These are phyloP conservation scores for Schoenoplectus triqueter DNA, from an alignment of 202 grass and related monocot species.

Conservation along the genomic window DNA sequence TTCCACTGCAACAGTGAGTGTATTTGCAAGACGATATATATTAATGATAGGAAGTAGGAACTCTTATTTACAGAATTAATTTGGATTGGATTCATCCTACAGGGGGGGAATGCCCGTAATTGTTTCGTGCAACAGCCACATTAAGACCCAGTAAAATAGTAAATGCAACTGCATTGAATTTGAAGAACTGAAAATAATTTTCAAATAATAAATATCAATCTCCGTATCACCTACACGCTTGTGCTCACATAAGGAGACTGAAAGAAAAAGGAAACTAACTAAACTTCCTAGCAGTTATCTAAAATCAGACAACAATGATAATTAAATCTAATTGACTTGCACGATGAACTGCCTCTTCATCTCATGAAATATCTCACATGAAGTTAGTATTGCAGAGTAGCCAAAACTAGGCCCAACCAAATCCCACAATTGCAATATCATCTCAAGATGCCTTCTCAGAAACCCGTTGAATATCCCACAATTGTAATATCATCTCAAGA, in stretches of 20 bases:
- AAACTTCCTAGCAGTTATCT: not conserved
- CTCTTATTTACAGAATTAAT: not conserved
- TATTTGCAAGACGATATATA: too few relatives aligned
- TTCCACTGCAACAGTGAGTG: too few relatives aligned
- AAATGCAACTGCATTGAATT: not conserved
- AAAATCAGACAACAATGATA: not conserved
- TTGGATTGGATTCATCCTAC: not conserved
- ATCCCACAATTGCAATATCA: not conserved
- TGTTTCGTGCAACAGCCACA: not conserved
- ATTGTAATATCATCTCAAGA: slow-evolving; percentile 25
- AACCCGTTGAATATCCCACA: not conserved
- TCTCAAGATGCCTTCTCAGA: slow-evolving; percentile 61
- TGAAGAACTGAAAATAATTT: not conserved
- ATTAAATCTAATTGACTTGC: not conserved
- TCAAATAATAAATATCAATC: slow-evolving; percentile 17
- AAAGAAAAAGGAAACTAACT: not conserved
- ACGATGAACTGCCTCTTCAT: not conserved
- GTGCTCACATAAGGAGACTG: not conserved
- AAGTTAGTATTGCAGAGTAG: slow-evolving; percentile 27
- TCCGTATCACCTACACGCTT: not conserved
- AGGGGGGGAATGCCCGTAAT: not conserved
- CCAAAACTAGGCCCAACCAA: not conserved
- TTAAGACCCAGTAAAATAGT: slow-evolving; percentile 1
- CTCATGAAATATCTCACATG: not conserved
- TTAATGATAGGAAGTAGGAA: too few relatives aligned